These are phyloP conservation scores for Spatholobus suberectus DNA, from an alignment of 306 rosid species.

Conservation along the genomic window DNA sequence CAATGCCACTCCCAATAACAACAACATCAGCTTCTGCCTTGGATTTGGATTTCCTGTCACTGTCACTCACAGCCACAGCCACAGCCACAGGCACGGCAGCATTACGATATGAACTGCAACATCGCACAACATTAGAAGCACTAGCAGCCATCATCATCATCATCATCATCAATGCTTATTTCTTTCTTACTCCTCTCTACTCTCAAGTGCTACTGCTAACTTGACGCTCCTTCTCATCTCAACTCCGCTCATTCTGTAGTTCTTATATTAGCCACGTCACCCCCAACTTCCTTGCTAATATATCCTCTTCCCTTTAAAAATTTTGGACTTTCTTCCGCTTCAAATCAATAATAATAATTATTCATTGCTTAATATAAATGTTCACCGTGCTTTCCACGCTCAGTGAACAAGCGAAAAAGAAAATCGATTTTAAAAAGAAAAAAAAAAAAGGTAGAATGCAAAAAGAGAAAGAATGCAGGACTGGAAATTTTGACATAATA, in stretches of 20 bases:
- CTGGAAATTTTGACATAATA: too few relatives aligned
- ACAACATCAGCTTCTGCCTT: constrained; percentile 78
- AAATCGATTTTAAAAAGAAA: too few relatives aligned
- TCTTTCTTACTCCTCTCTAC: neutral
- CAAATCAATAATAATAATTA: too few relatives aligned
- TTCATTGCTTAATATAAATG: too few relatives aligned
- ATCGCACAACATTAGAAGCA: neutral
- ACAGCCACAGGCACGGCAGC: too few relatives aligned
- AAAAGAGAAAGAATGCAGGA: too few relatives aligned
- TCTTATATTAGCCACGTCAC: constrained; percentile 57
- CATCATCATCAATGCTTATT: neutral
- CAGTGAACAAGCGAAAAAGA: too few relatives aligned
- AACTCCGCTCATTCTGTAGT: constrained; percentile 21
- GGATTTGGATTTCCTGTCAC: neutral
- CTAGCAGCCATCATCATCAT: constrained; percentile 45
- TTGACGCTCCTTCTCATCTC: neutral
- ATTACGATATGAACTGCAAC: constrained; percentile 1
- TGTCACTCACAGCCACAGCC: too few relatives aligned
- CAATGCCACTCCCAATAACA: constrained; percentile 90
- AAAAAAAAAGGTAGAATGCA: too few relatives aligned
- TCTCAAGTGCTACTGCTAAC: neutral
- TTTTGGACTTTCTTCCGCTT: too few relatives aligned
- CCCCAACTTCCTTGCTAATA: neutral
- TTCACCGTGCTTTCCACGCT: too few relatives aligned
- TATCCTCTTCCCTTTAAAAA: neutral